phyloP scores from a whole-genome alignment of 257 asterid genomes.

The Solanum chmielewskii region DNA sequence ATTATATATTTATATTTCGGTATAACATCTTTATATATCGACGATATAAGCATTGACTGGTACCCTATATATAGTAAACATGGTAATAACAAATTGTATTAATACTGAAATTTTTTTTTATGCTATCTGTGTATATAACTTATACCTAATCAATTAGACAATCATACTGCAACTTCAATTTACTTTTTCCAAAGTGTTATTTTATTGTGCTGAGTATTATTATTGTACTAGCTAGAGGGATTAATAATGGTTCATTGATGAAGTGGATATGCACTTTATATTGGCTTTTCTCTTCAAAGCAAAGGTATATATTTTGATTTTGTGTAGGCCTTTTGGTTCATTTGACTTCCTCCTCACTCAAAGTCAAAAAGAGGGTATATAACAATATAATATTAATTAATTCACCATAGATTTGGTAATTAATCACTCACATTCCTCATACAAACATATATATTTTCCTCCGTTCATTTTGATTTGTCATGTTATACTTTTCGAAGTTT shows the following conservation, averaged over 20 bases:
- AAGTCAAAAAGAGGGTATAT: constrained; percentile 10
- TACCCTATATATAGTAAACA: not conserved
- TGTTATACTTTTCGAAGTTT: too few relatives aligned
- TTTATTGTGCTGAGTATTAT: not conserved
- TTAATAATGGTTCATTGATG: constrained; percentile 1
- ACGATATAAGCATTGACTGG: not conserved
- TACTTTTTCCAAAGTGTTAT: not conserved
- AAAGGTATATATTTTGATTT: constrained; percentile 19
- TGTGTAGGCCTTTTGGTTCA: constrained; percentile 8
- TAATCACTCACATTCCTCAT: constrained; percentile 3
- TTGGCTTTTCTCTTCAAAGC: constrained; percentile 41
- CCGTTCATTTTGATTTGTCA: too few relatives aligned
- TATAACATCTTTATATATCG: not conserved
- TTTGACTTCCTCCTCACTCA: constrained; percentile 55
- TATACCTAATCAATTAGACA: not conserved
- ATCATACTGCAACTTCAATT: not conserved
- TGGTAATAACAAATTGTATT: not conserved
- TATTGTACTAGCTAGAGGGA: not conserved
- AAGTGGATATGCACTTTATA: constrained; percentile 5
- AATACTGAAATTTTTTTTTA: not conserved
- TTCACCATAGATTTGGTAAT: not conserved
- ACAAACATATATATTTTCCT: not conserved
- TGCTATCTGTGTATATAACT: not conserved
- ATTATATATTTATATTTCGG: not conserved
- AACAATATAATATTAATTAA: not conserved